phyloP scores from a whole-genome alignment of 2,329 filamentous ascomycete genomes.

The Amphichorda felina region DNA sequence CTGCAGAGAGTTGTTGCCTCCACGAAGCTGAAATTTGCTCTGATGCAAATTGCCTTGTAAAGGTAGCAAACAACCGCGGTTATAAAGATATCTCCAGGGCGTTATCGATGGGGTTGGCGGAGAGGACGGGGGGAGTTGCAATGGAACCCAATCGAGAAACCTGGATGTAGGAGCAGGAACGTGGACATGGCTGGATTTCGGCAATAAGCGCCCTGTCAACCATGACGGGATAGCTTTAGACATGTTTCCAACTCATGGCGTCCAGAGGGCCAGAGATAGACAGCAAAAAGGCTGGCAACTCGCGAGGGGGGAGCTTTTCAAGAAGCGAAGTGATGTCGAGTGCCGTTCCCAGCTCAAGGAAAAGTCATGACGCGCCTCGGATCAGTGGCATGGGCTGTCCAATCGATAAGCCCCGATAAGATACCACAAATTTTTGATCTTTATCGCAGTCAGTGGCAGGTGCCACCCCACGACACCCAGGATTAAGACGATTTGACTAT shows the following conservation, averaged over 20 bases:
- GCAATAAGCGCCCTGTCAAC: constrained; percentile 21
- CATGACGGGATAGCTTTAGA: constrained; percentile 24
- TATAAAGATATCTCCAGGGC: not conserved
- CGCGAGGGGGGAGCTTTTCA: constrained; percentile 1
- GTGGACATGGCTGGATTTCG: constrained; percentile 11
- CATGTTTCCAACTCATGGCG: constrained; percentile 29
- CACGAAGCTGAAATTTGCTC: no score
- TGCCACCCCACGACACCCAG: not conserved
- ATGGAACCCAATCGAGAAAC: not conserved
- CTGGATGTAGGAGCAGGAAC: no score
- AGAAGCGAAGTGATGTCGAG: constrained; percentile 3
- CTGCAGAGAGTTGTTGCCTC: no score
- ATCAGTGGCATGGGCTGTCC: constrained; percentile 7
- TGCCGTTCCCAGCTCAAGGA: constrained; percentile 1
- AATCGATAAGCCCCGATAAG: constrained; percentile 30
- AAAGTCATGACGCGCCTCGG: constrained; percentile 25
- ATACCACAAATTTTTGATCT: constrained; percentile 24
- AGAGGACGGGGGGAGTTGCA: not conserved
- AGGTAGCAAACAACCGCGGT: no score
- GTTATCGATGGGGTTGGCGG: not conserved
- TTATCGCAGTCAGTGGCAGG: constrained; percentile 1
- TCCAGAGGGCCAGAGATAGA: constrained; percentile 1
- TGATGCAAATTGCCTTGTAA: no score
- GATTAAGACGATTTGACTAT: constrained; percentile 2
- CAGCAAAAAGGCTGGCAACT: not conserved